phyloP scores from a whole-genome alignment of 768 basidiomycete species.

The Naganishia onofrii region DNA sequence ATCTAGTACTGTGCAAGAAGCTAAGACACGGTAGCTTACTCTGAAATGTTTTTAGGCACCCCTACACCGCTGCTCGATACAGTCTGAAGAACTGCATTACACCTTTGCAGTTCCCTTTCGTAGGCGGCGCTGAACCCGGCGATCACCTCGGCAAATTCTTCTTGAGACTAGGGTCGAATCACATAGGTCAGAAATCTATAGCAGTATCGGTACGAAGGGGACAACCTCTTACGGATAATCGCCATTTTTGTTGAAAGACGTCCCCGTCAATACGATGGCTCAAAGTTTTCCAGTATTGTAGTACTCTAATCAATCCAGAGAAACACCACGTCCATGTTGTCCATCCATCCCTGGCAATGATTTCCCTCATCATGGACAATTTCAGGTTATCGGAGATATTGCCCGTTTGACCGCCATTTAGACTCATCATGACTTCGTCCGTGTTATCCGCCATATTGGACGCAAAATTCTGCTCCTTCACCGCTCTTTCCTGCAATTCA shows the following conservation, averaged over 20 bases:
- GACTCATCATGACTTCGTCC: constrained; percentile 11
- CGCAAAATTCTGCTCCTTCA: background rate
- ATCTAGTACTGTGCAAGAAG: background rate
- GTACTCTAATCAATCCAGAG: background rate
- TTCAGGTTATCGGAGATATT: constrained; percentile 11
- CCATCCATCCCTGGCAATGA: constrained; percentile 17
- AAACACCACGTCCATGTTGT: constrained; percentile 20
- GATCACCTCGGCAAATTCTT: background rate
- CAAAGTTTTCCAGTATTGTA: constrained; percentile 10
- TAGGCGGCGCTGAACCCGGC: background rate
- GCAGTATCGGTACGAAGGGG: background rate
- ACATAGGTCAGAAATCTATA: background rate
- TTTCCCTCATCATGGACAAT: constrained; percentile 11
- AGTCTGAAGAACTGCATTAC: background rate
- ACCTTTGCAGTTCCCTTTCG: constrained; percentile 1
- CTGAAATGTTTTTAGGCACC: background rate
- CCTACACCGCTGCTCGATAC: background rate
- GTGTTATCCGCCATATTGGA: constrained; percentile 9
- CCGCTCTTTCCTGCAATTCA: constrained; percentile 1
- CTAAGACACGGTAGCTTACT: background rate
- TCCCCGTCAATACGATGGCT: background rate
- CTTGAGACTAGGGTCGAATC: background rate
- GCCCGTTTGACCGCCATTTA: constrained; percentile 16
- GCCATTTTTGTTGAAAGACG: constrained; percentile 4
- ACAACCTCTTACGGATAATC: background rate